Evolutionary conservation across 805 yeast genomes (phyloP), one percentile per base, ranked within the genome.

Genomic region (Tetrapisispora arboricola): DNA sequence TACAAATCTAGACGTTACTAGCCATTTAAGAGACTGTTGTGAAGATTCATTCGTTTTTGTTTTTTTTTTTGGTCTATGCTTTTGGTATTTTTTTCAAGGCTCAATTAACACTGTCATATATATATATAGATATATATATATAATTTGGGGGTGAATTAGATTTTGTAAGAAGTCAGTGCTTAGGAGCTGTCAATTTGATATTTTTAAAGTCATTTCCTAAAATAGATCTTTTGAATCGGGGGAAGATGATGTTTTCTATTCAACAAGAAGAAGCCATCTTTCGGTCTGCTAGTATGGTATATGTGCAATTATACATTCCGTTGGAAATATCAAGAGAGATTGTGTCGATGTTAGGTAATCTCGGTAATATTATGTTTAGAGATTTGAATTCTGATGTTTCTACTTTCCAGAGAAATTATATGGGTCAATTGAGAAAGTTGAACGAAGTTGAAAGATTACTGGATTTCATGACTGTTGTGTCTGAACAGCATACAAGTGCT

Each of bases 221-320:
- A n/a, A n/a, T n/a, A n/a, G n/a, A n/a, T n/a, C n/a, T n/a, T n/a
- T n/a, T n/a, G n/a, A n/a, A n/a, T n/a, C n/a, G n/a, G n/a, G n/a
- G n/a, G n/a, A n/a, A n/a, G 13, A 35, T 26, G 31, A 11, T 19
- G 31, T 16, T 26, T 18, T 18, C 35, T 30, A 19, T 32, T 9
- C 37, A 26, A 13, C 39, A 44, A 20, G 67, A 65, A 34, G 71
- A 66, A 51, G 66, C 69, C 6, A 63, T 66, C 18, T 66, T 57
- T 59, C 66, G 70, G 68, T 88, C 97, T 44, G 97, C 98, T 77
- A 94, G 83, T 54, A 90, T 92, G 96, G 80, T 94, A 26, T 77
- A 87, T 57, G 88, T 88, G 36, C 95, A 92, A 65, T 69, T 92
- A 50, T 92, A 86, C 61, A 77, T 92, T 41, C 90, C 97, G 5